phyloP scores from a whole-genome alignment of 305 asterid species.

The Solanum hybrid region DNA sequence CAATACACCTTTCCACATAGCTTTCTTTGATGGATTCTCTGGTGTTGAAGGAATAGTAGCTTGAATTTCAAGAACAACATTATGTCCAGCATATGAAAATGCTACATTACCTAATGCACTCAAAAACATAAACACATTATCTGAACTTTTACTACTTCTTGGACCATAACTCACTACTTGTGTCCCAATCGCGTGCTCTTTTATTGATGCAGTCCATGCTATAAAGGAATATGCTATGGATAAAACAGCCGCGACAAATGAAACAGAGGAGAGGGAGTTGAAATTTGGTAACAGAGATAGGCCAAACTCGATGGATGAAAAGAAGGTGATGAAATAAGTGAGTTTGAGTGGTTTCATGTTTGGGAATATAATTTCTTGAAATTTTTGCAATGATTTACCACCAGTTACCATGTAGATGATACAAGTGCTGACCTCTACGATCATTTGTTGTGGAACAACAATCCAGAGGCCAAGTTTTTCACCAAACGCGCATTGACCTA shows the following conservation, averaged over 20 bases:
- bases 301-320: conserved; percentile 40
- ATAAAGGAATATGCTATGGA: conserved; percentile 37
- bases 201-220: conserved; percentile 27
- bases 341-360: conserved; percentile 22
- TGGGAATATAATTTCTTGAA: conserved; percentile 29
- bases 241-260: conserved; percentile 56
- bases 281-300: conserved; percentile 54
- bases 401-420: conserved; percentile 76
- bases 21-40: conserved; percentile 34
- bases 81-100: conserved; percentile 46
- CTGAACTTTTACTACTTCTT: conserved; percentile 14
- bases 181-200: conserved; percentile 7
- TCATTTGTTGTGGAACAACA: conserved; percentile 55
- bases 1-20: conserved; percentile 35
- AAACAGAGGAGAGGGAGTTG: conserved; percentile 46
- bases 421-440: conserved; percentile 50
- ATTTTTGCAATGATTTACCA: conserved; percentile 50
- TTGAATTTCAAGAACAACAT: conserved; percentile 41
- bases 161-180: conserved; percentile 23
- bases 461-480: conserved; percentile 59
- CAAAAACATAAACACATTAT: conserved; percentile 22
- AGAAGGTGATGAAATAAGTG: conserved; percentile 42
- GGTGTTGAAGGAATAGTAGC: conserved; percentile 40
- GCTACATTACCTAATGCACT: conserved; percentile 43
- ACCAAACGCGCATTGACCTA: conserved; percentile 66